Conservation (phyloP, 2,329 filamentous ascomycete genomes). For the Thermochaetoides dissita region DNA sequence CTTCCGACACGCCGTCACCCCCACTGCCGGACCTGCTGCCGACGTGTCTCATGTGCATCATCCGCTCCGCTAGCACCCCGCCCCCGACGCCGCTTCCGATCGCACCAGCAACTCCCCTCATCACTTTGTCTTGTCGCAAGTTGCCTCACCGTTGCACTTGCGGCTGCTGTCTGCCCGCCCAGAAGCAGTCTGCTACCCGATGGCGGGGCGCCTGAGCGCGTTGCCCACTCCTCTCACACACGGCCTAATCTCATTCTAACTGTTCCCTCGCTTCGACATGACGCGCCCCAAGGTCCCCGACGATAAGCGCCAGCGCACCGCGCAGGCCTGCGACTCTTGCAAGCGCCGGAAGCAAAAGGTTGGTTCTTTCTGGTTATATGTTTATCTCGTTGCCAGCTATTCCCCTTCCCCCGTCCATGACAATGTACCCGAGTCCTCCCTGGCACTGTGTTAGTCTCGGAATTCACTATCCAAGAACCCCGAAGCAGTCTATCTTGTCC, state of each 20-base stretch:
- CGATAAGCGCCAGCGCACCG: constrained; percentile 48
- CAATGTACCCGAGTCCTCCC: no score
- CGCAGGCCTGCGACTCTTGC: constrained; percentile 50
- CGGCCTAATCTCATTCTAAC: no score
- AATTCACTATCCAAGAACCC: no score
- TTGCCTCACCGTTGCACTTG: constrained; percentile 12
- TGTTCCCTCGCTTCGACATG: constrained; percentile 21
- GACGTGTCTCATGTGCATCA: constrained; percentile 16
- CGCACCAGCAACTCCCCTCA: constrained; percentile 6
- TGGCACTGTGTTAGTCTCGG: no score
- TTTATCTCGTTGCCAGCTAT: constrained; percentile 1
- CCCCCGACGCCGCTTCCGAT: constrained; percentile 14
- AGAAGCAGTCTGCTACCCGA: constrained; percentile 15
- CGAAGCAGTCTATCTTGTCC: no score
- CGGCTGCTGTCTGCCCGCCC: constrained; percentile 8
- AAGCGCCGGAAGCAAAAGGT: constrained; percentile 56
- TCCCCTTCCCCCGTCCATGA: not conserved
- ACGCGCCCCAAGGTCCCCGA: constrained; percentile 40
- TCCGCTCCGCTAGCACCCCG: constrained; percentile 14
- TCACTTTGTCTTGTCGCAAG: constrained; percentile 3
- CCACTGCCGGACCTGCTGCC: constrained; percentile 14
- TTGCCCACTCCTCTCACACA: constrained; percentile 8
- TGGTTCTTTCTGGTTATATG: constrained; percentile 16
- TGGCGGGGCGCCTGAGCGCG: constrained; percentile 15
- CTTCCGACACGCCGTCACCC: constrained; percentile 13